Base-by-base conservation (phyloP, 306 rosid genomes). In the Prosopis cineraria region DNA sequence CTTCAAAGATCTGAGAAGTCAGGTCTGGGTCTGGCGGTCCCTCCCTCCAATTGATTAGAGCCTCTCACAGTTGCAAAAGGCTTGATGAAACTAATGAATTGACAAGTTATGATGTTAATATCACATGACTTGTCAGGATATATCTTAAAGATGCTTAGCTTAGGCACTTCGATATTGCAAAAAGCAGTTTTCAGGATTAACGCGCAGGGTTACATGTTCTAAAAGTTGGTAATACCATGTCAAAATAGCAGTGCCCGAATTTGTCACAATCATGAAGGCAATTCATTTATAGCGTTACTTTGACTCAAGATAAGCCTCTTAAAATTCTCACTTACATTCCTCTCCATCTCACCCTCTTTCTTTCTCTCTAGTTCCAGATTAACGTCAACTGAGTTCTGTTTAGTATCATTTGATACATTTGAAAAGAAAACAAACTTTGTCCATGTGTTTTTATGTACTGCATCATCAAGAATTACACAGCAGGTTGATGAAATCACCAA, bases 1-100 rank as follows among this genome's bases (percentile, higher is more conserved):
- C 70, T 34, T 24, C 30, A 25, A 29, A 70, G 17, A 60, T 39
- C 25, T 79, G 55, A 72, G 65, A 39, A 53, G 69, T 30, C 34
- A 10, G 53, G 73, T 72, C 65, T 39, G 36, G 53, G 73, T 72
- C 65, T 39, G 36, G 59, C 12, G 25, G 78, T 47, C 67, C 16
- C 30, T 62, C 60, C 78, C 65, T 64, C 75, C 59, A 68, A 47
- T 48, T 39, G 72, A 71, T 50, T 20, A 77, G 19, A 74, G 55
- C 75, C 55, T 62, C 70, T 78, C 70, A 62, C 13, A 40, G 30
- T 12, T 62, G 36, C 74, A 34, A 5, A 37, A 68, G 47, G 75
- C 40, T 47, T 5, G 62, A 56, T 14, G 44, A 39, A 76, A 33
- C 43, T 68, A 39, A 44, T 6, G 29, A 63, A 64, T 39, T 66